Evolutionary conservation across 306 rosid genomes (phyloP).

Genomic region (Quercus rubra): DNA sequence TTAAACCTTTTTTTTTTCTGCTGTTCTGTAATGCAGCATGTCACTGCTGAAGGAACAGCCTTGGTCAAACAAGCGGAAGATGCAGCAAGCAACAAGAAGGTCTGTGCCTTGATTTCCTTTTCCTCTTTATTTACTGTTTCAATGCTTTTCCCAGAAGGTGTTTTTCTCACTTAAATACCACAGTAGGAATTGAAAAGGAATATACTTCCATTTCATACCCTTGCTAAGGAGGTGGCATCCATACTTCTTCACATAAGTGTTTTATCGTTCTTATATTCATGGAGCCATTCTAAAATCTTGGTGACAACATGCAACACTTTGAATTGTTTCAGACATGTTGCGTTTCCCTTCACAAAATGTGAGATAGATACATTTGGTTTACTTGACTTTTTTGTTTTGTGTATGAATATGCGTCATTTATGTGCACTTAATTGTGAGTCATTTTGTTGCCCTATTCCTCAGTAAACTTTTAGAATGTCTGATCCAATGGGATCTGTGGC

Average conservation of each 20-base stretch:
- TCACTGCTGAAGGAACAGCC: constrained; percentile 91
- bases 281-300: neutral
- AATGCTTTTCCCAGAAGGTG: constrained; percentile 6
- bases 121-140: constrained; percentile 3
- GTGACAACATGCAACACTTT: neutral
- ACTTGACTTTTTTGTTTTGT: neutral
- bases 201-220: neutral
- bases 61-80: constrained; percentile 97
- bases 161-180: neutral
- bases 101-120: constrained; percentile 24
- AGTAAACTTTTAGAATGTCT: neutral
- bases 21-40: constrained; percentile 63
- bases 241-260: neutral
- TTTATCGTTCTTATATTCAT: neutral
- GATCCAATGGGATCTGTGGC: neutral
- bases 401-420: neutral
- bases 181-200: constrained; percentile 1
- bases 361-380: neutral
- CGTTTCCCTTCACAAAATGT: neutral
- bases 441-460: neutral
- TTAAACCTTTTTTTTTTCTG: constrained; percentile 7
- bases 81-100: constrained; percentile 94
- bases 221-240: neutral
- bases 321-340: neutral
- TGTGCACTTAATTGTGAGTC: neutral